phyloP scores from a whole-genome alignment of 2,329 filamentous ascomycete species.

The Exophiala xenobiotica region DNA sequence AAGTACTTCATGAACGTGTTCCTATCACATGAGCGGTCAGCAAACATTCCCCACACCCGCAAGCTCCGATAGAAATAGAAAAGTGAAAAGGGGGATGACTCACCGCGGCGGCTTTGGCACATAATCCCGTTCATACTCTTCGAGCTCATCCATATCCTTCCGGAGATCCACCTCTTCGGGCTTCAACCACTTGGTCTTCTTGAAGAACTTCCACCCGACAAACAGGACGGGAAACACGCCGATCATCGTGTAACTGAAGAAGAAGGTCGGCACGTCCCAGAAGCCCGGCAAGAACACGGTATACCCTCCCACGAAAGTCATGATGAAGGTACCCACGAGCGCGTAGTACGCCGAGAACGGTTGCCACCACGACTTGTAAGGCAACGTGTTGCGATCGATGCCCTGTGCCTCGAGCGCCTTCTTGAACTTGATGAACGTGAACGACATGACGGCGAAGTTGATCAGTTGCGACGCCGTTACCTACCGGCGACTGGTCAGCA shows the following conservation, averaged over 20 bases:
- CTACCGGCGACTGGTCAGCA: too few relatives aligned
- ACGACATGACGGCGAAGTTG: slow-evolving; percentile 68
- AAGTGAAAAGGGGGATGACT: too few relatives aligned
- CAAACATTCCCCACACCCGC: too few relatives aligned
- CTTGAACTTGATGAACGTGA: slow-evolving; percentile 71
- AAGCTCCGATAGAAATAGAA: too few relatives aligned
- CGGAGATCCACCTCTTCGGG: slow-evolving; percentile 63
- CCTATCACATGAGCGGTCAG: slow-evolving; percentile 5
- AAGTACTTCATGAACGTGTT: slow-evolving; percentile 34
- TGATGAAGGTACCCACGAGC: slow-evolving; percentile 62
- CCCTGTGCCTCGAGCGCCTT: slow-evolving; percentile 69
- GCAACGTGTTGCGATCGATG: slow-evolving; percentile 64
- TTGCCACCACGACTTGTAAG: slow-evolving; percentile 67
- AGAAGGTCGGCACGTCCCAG: slow-evolving; percentile 69
- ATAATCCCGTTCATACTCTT: slow-evolving; percentile 65
- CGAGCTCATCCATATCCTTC: slow-evolving; percentile 64
- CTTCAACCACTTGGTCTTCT: slow-evolving; percentile 59
- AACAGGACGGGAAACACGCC: slow-evolving; percentile 68
- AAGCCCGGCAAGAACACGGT: slow-evolving; percentile 68
- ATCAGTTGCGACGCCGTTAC: slow-evolving; percentile 73
- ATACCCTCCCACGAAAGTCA: slow-evolving; percentile 75
- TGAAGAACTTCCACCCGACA: slow-evolving; percentile 68
- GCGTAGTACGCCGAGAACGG: slow-evolving; percentile 71
- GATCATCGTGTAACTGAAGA: slow-evolving; percentile 77
- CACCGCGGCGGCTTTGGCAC: slow-evolving; percentile 56